These are phyloP conservation scores for Didymella sp. DNA, from an alignment of 2,329 filamentous ascomycete species.

Conservation along the genomic window DNA sequence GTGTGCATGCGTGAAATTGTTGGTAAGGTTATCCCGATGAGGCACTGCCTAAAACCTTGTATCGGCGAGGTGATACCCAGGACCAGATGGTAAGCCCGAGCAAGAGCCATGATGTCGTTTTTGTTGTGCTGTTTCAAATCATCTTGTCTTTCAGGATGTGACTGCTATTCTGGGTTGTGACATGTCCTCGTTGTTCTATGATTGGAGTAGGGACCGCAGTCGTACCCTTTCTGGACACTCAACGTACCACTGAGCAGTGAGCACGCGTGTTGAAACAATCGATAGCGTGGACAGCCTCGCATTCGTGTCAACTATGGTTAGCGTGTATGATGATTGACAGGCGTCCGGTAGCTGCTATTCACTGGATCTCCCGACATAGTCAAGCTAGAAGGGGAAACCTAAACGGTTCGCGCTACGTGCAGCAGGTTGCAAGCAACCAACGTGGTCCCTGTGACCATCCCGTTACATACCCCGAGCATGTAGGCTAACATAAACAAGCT, in stretches of 20 bases:
- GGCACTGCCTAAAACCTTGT: not conserved
- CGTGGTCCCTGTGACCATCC: slow-evolving; percentile 20
- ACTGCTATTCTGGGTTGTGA: slow-evolving; percentile 10
- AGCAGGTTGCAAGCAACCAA: slow-evolving; percentile 12
- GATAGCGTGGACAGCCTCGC: slow-evolving; percentile 20
- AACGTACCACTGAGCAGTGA: slow-evolving; percentile 8
- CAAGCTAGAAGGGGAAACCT: slow-evolving; percentile 17
- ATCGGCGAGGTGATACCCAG: slow-evolving; percentile 2
- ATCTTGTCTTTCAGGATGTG: not conserved
- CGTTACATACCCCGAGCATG: slow-evolving; percentile 30
- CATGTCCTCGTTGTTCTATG: not conserved
- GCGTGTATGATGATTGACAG: slow-evolving; percentile 17
- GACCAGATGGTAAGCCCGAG: not conserved
- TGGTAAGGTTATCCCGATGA: not conserved
- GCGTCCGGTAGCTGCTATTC: slow-evolving; percentile 17
- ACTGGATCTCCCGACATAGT: slow-evolving; percentile 12
- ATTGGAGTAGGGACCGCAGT: slow-evolving; percentile 3
- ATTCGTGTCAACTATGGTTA: slow-evolving; percentile 13
- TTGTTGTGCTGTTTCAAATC: slow-evolving; percentile 4
- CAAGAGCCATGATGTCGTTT: not conserved
- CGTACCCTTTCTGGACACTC: slow-evolving; percentile 5
- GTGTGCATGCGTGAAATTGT: slow-evolving; percentile 4
- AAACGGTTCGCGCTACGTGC: slow-evolving; percentile 16
- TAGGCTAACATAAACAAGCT: slow-evolving; percentile 38
- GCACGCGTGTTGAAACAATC: slow-evolving; percentile 22